A percentile compares a stretch with the other conserved stretches of the same genome.
phyloP scores from a whole-genome alignment of 2,329 filamentous ascomycete species.

The Microdochium paspali region DNA sequence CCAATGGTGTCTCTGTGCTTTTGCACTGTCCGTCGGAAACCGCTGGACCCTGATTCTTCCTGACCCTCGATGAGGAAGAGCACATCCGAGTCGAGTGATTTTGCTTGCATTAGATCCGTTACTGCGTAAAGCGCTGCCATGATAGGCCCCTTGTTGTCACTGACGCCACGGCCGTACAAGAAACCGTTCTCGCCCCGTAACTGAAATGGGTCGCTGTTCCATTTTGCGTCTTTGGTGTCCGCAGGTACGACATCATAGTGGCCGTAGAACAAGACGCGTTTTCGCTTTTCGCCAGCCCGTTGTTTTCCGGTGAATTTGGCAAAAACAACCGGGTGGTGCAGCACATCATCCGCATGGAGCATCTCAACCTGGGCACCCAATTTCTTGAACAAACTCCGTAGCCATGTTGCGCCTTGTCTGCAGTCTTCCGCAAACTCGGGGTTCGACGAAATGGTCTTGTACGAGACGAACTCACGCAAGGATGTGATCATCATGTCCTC shows the following conservation, averaged over 20 bases:
- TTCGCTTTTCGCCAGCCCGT: conserved; percentile 54
- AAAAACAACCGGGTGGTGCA: conserved; percentile 83
- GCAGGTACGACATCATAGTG: conserved; percentile 97
- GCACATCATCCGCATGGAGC: conserved; percentile 65
- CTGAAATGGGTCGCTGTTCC: conserved; percentile 83
- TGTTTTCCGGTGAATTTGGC: conserved; percentile 77
- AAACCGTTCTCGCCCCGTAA: conserved; percentile 85
- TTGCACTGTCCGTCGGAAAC: conserved; percentile 76
- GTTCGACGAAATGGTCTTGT: conserved; percentile 82
- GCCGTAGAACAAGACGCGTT: conserved; percentile 91
- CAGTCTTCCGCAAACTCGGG: conserved; percentile 86
- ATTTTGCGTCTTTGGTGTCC: conserved; percentile 71
- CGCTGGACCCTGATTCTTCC: conserved; percentile 87
- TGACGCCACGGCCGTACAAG: conserved; percentile 90
- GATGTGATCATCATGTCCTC: conserved; percentile 58
- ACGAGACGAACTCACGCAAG: conserved; percentile 79
- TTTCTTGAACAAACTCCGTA: conserved; percentile 84
- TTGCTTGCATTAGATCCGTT: conserved; percentile 77
- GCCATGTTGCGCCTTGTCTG: conserved; percentile 80
- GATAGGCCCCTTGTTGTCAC: conserved; percentile 95
- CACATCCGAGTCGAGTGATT: conserved; percentile 76
- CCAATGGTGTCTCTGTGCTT: conserved; percentile 79
- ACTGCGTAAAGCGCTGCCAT: conserved; percentile 91
- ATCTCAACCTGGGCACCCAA: conserved; percentile 85
- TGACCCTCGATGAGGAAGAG: conserved; percentile 94